These are phyloP conservation scores for Lachnellula occidentalis DNA, from an alignment of 2,329 filamentous ascomycete genomes.

Conservation along the genomic window DNA sequence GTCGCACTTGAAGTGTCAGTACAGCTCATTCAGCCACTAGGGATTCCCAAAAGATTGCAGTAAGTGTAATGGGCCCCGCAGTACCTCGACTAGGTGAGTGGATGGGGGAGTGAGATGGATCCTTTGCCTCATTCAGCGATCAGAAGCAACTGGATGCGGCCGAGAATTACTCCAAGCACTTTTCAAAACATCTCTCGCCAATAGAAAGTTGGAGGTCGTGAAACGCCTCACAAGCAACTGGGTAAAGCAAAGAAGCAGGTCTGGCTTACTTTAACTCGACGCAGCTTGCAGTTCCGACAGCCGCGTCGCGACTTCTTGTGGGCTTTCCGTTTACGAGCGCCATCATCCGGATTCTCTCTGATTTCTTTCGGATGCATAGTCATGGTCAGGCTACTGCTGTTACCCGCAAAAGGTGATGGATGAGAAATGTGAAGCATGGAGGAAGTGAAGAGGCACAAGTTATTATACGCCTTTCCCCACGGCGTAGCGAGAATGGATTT, in stretches of 20 bases:
- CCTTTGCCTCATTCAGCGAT: too few relatives aligned
- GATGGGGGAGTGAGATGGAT: too few relatives aligned
- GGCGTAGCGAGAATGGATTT: not conserved
- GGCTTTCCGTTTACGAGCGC: slow-evolving; percentile 17
- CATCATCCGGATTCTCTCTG: not conserved
- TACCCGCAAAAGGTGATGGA: not conserved
- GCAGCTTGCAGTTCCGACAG: slow-evolving; percentile 51
- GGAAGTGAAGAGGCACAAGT: not conserved
- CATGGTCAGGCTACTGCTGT: not conserved
- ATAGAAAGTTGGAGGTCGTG: not conserved
- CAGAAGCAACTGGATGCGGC: too few relatives aligned
- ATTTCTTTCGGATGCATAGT: not conserved
- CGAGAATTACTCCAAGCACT: too few relatives aligned
- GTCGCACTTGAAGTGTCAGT: slow-evolving; percentile 41
- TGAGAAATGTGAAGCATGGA: not conserved
- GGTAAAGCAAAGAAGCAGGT: not conserved
- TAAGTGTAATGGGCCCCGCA: too few relatives aligned
- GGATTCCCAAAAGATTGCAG: too few relatives aligned
- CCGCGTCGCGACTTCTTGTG: slow-evolving; percentile 50
- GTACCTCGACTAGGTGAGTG: too few relatives aligned
- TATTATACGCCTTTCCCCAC: not conserved
- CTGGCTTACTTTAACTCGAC: slow-evolving; percentile 45
- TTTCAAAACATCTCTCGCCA: too few relatives aligned
- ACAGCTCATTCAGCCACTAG: not conserved
- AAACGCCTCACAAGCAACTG: not conserved